Base-by-base conservation (phyloP, 106 monocot species). In the Narthecium ossifragum region DNA sequence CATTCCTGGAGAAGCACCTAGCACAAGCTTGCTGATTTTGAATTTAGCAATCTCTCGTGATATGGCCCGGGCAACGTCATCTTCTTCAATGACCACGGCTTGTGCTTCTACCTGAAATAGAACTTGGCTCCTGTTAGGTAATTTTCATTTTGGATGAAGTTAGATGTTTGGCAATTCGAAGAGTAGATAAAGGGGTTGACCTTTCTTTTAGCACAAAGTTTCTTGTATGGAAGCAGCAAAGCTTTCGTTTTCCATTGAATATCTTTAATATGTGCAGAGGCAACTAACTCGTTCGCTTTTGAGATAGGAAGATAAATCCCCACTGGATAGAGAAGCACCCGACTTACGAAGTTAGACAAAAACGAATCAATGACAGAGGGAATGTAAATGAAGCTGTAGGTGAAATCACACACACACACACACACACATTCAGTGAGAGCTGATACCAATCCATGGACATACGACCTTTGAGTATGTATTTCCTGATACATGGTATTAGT, bases 1-100 rank as follows among this genome's bases (percentile, higher is more conserved):
- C 69, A 63, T 79, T 64, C 60, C 60, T 11, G 82, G 84, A 41
- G 92, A 92, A 70, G 66, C 46, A 26, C 86, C 86, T 59, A 92
- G 46, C 46, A 84, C 83, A 61, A 92, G 72, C 63, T 65, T 87
- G 64, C 56, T 61, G 27, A 87, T 67, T 53, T 21, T 45, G 61
- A 57, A 70, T 64, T 70, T 83, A 17, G 57, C 26, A 43, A 92
- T 51, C 45, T 83, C 81, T 54, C 30, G 54, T 28, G 68, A 59
- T 67, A 92, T 74, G 39, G 92, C 80, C 26, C 70, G 56, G 30
- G 79, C 75, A 28, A 92, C 71, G 71, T 92, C 77, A 63, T 87
- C 80, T 38, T 83, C 64, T 73, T 92, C 92, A 63, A 87, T 57
- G 31, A 83, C 51, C 30, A 72, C 58, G 29, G 60, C 64, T 73